phyloP scores from a whole-genome alignment of 1,284 basidiomycete species.

The Thelephora terrestris region DNA sequence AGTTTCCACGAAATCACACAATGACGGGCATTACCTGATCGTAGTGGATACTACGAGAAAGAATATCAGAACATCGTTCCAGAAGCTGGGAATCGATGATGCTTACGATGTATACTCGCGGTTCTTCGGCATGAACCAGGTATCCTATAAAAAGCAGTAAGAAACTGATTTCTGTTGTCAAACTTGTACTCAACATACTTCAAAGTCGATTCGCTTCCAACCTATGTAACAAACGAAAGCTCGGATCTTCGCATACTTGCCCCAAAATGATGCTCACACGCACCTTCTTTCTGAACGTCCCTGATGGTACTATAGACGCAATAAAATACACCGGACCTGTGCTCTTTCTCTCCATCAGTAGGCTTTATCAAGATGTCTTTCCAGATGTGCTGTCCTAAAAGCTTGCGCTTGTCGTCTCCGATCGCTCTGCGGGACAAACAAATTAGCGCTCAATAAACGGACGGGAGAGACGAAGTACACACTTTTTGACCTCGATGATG shows the following conservation, averaged over 20 bases:
- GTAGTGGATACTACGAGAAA: too few species aligned
- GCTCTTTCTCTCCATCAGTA: constrained; percentile 28
- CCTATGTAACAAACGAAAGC: constrained; percentile 28
- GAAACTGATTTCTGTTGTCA: background rate
- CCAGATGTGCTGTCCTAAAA: constrained; percentile 63
- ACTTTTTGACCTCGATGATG: constrained; percentile 41
- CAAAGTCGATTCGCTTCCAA: constrained; percentile 50
- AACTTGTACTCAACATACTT: background rate
- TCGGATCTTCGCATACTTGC: constrained; percentile 6
- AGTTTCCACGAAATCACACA: too few species aligned
- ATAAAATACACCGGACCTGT: constrained; percentile 41
- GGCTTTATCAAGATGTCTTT: constrained; percentile 38
- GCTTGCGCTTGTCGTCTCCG: constrained; percentile 26
- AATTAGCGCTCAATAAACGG: background rate
- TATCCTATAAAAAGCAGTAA: constrained; percentile 16
- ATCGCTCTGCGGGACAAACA: constrained; percentile 14
- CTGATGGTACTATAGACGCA: constrained; percentile 35
- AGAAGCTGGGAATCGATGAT: constrained; percentile 8
- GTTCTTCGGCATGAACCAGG: constrained; percentile 42
- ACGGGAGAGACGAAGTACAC: background rate
- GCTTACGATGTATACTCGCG: constrained; percentile 24
- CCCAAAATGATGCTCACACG: constrained; percentile 1
- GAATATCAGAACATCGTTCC: background rate
- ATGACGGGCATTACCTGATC: too few species aligned
- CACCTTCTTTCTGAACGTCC: constrained; percentile 35